Base-by-base conservation (phyloP, 2,329 filamentous ascomycete genomes). In the Colletotrichum lupini region DNA sequence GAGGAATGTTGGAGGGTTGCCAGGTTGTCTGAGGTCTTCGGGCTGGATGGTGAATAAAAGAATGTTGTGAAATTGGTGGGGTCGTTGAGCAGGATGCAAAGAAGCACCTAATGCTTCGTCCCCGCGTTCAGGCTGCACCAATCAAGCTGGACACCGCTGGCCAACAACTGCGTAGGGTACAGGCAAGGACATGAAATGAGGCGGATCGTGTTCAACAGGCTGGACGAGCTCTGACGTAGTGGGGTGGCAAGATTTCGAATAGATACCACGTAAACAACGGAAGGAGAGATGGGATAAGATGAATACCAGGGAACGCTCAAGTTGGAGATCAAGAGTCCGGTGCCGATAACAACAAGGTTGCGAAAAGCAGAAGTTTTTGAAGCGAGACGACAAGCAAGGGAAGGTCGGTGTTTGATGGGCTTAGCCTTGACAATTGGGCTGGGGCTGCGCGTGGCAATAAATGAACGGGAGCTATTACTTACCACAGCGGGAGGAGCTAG, bases 31-130 rank as follows among this genome's bases (percentile, higher is more conserved):
- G 56, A 62, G 60, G 37, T 74, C 60, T 62, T 70, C 59, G 58
- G 65, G 58, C 56, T 68, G 59, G 53, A 46, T 49, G 42, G 42
- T 49, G 42, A n/a, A 49, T 58, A 64, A 74, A 75, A 72, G 74
- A 75, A 74, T 74, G 74, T 49, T 66, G 62, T 37, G 24, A 73
- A 52, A 73, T 74, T 72, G 67, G 67, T 66, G 72, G 72, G 55
- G 67, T 66, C 66, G 35, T 62, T 66, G 59, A 49, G 67, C 58
- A 61, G 30, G 60, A 49, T 70, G 55, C 26, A 69, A 46, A 26
- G 57, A 65, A 49, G 61, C 59, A 58, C 62, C 57, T 49, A 56
- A 32, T 58, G 49, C 56, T 55, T 65, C 30, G 60, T 58, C 68
- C 30, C 49, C 52, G 42, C 24, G 67, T 62, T 69, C 42, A 57